phyloP scores from a whole-genome alignment of 768 basidiomycete species.

The Mycena alexandri region DNA sequence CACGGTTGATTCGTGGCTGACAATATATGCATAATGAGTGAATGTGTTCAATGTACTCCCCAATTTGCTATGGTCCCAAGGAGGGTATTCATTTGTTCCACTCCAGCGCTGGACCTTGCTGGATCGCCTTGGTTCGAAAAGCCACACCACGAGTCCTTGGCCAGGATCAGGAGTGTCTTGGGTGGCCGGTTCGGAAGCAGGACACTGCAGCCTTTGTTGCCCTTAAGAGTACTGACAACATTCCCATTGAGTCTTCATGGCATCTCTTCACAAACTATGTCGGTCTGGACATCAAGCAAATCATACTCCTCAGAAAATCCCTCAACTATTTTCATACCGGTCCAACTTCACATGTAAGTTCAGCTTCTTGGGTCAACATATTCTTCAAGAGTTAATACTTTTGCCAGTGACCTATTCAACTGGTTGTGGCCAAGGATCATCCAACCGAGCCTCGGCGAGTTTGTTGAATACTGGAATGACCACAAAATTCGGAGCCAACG shows the following conservation, averaged over 20 bases:
- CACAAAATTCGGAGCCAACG: constrained; percentile 34
- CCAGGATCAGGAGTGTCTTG: no score
- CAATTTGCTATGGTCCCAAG: constrained; percentile 15
- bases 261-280: constrained; percentile 35
- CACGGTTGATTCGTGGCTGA: constrained; percentile 11
- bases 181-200: no score
- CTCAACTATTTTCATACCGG: constrained; percentile 15
- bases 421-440: constrained; percentile 46
- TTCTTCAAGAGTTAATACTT: no score
- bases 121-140: constrained; percentile 38
- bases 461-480: constrained; percentile 41
- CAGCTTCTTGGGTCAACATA: background rate
- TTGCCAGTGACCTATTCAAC: constrained; percentile 36
- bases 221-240: constrained; percentile 15
- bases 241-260: constrained; percentile 41
- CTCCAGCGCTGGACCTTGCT: constrained; percentile 24
- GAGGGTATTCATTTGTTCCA: constrained; percentile 28
- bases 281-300: constrained; percentile 28
- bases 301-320: constrained; percentile 24
- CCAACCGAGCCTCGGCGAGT: constrained; percentile 38
- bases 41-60: constrained; percentile 17
- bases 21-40: constrained; percentile 17
- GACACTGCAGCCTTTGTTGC: constrained; percentile 36
- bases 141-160: no score
- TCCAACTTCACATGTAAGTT: constrained; percentile 23